Conservation (phyloP, 768 basidiomycete species). For the Macrocybe gigantea region DNA sequence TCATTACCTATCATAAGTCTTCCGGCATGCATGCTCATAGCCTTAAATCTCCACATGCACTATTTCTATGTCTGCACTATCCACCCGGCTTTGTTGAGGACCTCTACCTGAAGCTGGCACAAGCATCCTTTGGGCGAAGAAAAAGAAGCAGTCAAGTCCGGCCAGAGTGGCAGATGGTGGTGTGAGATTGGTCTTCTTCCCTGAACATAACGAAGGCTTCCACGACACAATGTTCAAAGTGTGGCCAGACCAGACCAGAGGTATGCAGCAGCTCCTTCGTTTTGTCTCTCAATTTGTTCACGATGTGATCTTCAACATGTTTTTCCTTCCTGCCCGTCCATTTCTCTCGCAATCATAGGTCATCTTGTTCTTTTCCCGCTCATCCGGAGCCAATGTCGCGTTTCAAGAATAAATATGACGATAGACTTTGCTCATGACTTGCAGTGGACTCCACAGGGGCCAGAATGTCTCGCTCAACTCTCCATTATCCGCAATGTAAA, state of each 20-base stretch:
- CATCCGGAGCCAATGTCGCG: too few species aligned
- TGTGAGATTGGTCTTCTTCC: slow-evolving; percentile 47
- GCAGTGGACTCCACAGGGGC: too few species aligned
- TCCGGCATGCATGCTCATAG: slow-evolving; percentile 71
- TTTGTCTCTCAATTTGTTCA: not conserved
- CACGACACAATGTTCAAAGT: slow-evolving; percentile 61
- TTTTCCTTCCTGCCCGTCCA: too few species aligned
- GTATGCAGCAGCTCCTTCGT: slow-evolving; percentile 33
- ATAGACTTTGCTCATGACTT: too few species aligned
- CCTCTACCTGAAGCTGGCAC: slow-evolving; percentile 31
- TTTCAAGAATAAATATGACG: too few species aligned
- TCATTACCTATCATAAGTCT: slow-evolving; percentile 52
- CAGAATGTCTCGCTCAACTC: too few species aligned
- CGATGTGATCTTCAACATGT: slow-evolving; percentile 8
- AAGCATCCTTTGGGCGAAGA: slow-evolving; percentile 54
- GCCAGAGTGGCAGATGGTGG: slow-evolving; percentile 33
- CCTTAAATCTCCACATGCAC: slow-evolving; percentile 69
- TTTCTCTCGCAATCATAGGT: too few species aligned
- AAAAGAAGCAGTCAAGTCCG: slow-evolving; percentile 18
- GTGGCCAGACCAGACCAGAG: slow-evolving; percentile 69
- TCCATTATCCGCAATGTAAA: too few species aligned
- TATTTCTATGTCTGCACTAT: slow-evolving; percentile 85
- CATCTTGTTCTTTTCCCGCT: too few species aligned
- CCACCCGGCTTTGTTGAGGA: slow-evolving; percentile 78
- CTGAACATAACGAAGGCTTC: slow-evolving; percentile 48